A percentile compares a stretch with the other conserved stretches of the same genome.
phyloP scores from a whole-genome alignment of 108 stramenopile species.

The Mayamaea pseudoterrestris region DNA sequence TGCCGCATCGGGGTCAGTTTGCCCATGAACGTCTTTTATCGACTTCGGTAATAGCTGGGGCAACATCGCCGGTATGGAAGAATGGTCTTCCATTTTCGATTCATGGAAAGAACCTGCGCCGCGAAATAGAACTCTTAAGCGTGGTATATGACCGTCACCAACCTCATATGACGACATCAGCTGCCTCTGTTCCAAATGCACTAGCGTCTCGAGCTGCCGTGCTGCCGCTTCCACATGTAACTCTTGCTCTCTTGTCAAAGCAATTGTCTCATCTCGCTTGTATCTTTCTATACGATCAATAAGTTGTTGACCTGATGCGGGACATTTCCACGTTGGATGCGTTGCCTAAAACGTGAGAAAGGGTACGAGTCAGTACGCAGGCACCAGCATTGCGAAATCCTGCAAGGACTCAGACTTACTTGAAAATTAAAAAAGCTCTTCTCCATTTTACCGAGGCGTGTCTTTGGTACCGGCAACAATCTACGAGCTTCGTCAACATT shows the following conservation, averaged over 20 bases:
- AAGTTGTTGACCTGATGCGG: slow-evolving; percentile 40
- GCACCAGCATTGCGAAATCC: too few species aligned
- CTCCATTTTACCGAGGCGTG: slow-evolving; percentile 70
- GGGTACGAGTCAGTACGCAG: background rate
- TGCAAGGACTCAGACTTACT: slow-evolving; percentile 5
- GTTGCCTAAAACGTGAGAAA: slow-evolving; percentile 8
- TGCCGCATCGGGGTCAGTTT: too few species aligned
- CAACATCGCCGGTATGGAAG: too few species aligned
- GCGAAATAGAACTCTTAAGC: too few species aligned
- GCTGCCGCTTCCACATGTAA: slow-evolving; percentile 67
- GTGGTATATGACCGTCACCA: too few species aligned
- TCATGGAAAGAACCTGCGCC: too few species aligned
- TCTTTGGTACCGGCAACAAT: slow-evolving; percentile 40
- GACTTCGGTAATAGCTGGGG: too few species aligned
- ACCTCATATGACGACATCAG: too few species aligned
- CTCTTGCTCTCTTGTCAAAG: slow-evolving; percentile 47
- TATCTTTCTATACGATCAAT: slow-evolving; percentile 47
- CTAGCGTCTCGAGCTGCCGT: slow-evolving; percentile 61
- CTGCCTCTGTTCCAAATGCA: slow-evolving; percentile 26
- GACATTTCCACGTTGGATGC: slow-evolving; percentile 56
- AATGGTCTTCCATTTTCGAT: too few species aligned
- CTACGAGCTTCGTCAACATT: slow-evolving; percentile 29
- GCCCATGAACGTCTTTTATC: too few species aligned
- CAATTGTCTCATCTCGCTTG: slow-evolving; percentile 28
- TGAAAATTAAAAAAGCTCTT: slow-evolving; percentile 72